phyloP scores from a whole-genome alignment of 805 yeast genomes.

The Torulaspora delbrueckii region DNA sequence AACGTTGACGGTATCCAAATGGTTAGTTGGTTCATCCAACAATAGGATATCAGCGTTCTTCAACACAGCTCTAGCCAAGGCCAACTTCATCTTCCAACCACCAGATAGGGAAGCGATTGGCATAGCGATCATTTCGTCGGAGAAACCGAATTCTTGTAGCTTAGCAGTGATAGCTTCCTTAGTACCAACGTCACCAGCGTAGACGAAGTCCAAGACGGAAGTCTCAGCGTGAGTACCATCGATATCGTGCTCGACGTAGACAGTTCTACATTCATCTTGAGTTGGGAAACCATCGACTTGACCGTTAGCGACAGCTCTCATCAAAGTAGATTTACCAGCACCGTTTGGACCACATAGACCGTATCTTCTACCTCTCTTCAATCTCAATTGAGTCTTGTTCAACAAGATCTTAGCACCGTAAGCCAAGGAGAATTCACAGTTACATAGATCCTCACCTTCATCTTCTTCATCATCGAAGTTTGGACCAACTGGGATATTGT shows the following conservation, averaged over 20 bases:
- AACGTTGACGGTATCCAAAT: constrained; percentile 98
- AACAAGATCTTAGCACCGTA: constrained; percentile 99
- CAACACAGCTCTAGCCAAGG: constrained; percentile 98
- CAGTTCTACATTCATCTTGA: constrained; percentile 98
- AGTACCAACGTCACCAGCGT: constrained; percentile 67
- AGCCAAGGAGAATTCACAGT: constrained; percentile 99
- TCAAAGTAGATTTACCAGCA: constrained; percentile 98
- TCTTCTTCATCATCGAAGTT: constrained; percentile 94
- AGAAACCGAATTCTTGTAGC: constrained; percentile 86
- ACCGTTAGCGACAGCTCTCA: constrained; percentile 96
- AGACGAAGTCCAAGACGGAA: constrained; percentile 87
- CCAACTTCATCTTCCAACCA: constrained; percentile 99
- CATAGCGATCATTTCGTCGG: constrained; percentile 88
- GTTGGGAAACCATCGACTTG: constrained; percentile 99
- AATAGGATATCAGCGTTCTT: constrained; percentile 96
- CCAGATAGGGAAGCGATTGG: constrained; percentile 97
- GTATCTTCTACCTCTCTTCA: constrained; percentile 98
- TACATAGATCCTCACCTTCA: constrained; percentile 99
- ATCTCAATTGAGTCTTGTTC: constrained; percentile 98
- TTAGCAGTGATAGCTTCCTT: constrained; percentile 66
- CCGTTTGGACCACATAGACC: constrained; percentile 99
- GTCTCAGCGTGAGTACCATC: constrained; percentile 98
- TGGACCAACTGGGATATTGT: constrained; percentile 97
- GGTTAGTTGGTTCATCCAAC: constrained; percentile 99
- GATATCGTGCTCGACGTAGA: constrained; percentile 99